A percentile compares a stretch with the other conserved stretches of the same genome.
phyloP scores from a whole-genome alignment of 2,329 filamentous ascomycete genomes.

The Venturia carpophila region DNA sequence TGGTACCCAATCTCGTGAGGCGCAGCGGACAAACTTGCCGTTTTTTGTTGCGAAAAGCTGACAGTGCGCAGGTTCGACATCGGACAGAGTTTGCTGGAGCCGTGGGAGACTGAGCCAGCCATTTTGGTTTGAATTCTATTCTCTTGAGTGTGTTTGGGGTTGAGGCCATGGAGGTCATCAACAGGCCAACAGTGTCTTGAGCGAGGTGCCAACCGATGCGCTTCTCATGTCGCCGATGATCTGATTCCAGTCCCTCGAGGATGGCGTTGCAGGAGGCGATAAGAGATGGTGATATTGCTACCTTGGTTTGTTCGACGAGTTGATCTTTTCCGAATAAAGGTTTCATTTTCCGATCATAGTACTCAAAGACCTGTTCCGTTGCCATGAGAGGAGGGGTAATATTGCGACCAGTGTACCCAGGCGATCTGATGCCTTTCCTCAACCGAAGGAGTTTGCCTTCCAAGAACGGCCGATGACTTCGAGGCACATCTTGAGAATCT shows the following conservation, averaged over 20 bases:
- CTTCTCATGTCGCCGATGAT: constrained; percentile 41
- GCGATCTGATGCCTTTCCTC: constrained; percentile 49
- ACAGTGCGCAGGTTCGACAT: constrained; percentile 68
- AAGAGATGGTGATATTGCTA: constrained; percentile 39
- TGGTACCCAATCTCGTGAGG: background rate
- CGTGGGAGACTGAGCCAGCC: constrained; percentile 67
- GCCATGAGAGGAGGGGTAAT: constrained; percentile 28
- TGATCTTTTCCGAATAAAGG: constrained; percentile 8
- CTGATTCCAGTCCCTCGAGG: constrained; percentile 44
- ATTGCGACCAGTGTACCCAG: constrained; percentile 20
- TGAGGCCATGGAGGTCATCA: constrained; percentile 62
- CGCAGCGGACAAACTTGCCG: constrained; percentile 12
- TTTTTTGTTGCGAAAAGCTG: constrained; percentile 28
- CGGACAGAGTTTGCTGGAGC: constrained; percentile 55
- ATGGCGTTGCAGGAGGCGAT: constrained; percentile 37
- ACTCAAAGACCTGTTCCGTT: constrained; percentile 21
- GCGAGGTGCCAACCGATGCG: constrained; percentile 45
- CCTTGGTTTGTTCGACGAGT: constrained; percentile 49
- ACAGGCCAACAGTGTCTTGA: constrained; percentile 55
- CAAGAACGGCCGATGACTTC: constrained; percentile 21
- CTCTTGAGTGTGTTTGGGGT: constrained; percentile 35
- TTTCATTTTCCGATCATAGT: constrained; percentile 40
- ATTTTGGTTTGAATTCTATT: constrained; percentile 74
- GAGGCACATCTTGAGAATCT: constrained; percentile 22
- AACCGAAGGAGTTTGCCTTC: constrained; percentile 51